Base-by-base conservation (phyloP, 495 filamentous ascomycete species). In the Lepraria neglecta region DNA sequence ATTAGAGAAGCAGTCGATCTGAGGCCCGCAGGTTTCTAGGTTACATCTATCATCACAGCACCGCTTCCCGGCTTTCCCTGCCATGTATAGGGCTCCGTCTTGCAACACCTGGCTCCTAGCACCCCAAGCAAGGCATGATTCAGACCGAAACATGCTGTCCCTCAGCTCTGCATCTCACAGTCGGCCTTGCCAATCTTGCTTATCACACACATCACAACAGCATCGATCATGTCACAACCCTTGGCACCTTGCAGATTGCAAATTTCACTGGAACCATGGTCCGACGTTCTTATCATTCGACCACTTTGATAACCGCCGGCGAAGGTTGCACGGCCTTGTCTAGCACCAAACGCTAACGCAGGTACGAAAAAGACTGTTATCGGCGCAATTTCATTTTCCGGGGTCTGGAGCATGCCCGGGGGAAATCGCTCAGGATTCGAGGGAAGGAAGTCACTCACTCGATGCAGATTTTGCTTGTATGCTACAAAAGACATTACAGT, bases 341-440 rank as follows among this genome's bases (percentile, higher is more conserved):
- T 52, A 31, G 48, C 6, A 52, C 12, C 1, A 4, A 30, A 52
- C 48, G 48, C 48, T 52, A 52, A 52, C n/a, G 48, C 48, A 31
- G 48, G 48, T 52, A 52, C 48, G 48, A 38, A 24, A n/a, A 4
- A 11, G 2, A 52, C 27, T 52, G 28, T 52, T 31, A 52, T 52
- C 28, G 48, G 35, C 35, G 27, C 31, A 52, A 52, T 52, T 52
- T 52, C 24, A 33, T 46, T 10, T 52, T 31, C n/a, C 12, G 31
- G 48, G 48, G 48, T 52, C 48, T 52, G 0, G 46, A 17, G 27
- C 14, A 0, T 7, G 28, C 48, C 48, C 27, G 27, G 21, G 11
- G 24, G 47, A 30, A 50, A 1, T 35, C 33, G 33, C 6, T 6
- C 6, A 28, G 3, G 17, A 3, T 27, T 21, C 46, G 45, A 47